Conservation (phyloP, 352 stramenopile genomes). For the Paralagenidium karlingii region DNA sequence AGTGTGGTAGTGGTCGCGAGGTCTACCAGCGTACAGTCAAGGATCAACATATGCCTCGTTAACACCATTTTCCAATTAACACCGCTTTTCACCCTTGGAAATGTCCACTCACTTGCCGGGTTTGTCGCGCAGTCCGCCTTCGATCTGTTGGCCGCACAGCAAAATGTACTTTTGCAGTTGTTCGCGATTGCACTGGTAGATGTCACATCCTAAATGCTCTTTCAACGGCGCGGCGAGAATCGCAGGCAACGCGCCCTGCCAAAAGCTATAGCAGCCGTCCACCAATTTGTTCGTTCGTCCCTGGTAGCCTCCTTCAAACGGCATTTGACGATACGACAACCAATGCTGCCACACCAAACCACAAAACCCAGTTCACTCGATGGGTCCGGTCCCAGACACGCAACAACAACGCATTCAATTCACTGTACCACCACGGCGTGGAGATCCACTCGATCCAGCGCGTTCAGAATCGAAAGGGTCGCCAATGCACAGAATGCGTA, state of each 20-base stretch:
- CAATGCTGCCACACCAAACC: no score
- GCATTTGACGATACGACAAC: conserved; percentile 91
- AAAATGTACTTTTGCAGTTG: conserved; percentile 89
- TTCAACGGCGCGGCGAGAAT: conserved; percentile 49
- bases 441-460: conserved; percentile 34
- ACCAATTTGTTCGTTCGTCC: conserved; percentile 99
- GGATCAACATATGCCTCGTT: no score
- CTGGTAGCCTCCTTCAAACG: conserved; percentile 84
- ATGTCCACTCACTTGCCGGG: conserved; percentile 91
- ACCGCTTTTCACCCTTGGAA: no score
- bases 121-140: conserved; percentile 90
- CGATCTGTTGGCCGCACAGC: conserved; percentile 89
- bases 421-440: conserved; percentile 38
- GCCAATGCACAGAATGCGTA: conserved; percentile 97
- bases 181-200: conserved; percentile 59
- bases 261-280: conserved; percentile 99
- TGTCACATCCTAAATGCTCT: conserved; percentile 14
- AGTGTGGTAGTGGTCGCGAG: conserved; percentile 97
- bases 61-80: no score
- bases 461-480: conserved; percentile 85
- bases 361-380: conserved; percentile 32
- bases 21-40: no score
- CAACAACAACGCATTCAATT: not conserved
- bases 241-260: conserved; percentile 88
- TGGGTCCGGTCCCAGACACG: not conserved